Conservation (phyloP, 345 rosid genomes). For the Eucalyptus tenuipes region DNA sequence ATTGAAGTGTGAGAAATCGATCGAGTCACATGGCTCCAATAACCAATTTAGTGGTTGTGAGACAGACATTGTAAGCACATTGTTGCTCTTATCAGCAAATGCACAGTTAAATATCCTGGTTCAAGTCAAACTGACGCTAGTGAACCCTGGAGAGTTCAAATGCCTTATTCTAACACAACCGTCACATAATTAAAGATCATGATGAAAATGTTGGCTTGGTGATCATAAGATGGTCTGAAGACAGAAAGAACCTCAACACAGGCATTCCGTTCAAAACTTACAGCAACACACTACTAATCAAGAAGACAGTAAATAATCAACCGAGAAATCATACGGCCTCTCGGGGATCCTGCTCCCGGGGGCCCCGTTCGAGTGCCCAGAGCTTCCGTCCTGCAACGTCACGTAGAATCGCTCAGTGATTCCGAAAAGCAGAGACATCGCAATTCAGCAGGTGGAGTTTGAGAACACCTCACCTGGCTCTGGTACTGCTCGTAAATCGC, state of each 20-base stretch:
- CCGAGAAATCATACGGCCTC: constrained; percentile 44
- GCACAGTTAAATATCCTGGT: background rate
- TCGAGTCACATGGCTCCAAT: background rate
- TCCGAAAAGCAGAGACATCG: background rate
- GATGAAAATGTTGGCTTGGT: background rate
- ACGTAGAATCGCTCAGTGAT: background rate
- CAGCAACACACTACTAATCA: background rate
- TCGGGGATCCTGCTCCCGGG: constrained; percentile 23
- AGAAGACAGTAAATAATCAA: background rate
- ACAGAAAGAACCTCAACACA: background rate
- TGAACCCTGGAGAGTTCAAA: background rate
- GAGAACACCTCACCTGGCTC: constrained; percentile 29
- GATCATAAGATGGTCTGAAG: background rate
- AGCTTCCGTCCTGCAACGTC: constrained; percentile 31
- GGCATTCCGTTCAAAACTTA: background rate
- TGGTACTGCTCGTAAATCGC: constrained; percentile 62
- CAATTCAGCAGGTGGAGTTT: background rate
- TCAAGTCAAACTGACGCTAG: background rate
- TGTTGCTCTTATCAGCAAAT: background rate
- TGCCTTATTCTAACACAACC: background rate
- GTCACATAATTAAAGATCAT: background rate
- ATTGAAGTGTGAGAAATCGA: background rate
- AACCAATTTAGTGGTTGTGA: background rate
- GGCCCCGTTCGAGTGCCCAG: constrained; percentile 19
- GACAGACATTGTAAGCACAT: background rate